Percentiles rank a stretch among this genome's conserved stretches.
Conservation (phyloP, 176 grass and related monocot species). For the Ensete glaucum region DNA sequence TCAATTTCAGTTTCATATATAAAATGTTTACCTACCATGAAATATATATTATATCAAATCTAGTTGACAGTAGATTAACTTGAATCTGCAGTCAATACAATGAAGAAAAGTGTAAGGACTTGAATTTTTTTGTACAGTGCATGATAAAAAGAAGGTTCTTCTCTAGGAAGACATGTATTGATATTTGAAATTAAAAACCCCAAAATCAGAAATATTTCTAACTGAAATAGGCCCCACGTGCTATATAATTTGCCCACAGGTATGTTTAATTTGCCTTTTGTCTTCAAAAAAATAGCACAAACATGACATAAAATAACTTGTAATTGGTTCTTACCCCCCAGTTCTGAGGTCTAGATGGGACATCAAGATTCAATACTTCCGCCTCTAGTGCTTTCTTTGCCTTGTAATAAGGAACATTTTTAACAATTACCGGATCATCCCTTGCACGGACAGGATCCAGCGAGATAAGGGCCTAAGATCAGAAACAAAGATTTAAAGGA, state of each 20-base stretch:
- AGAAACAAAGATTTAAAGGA: not conserved
- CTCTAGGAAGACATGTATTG: too few species aligned
- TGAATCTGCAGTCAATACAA: too few species aligned
- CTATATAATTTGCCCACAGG: not conserved
- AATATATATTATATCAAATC: too few species aligned
- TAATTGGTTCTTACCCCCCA: slow-evolving; percentile 25
- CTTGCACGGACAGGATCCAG: slow-evolving; percentile 33
- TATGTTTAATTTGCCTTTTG: not conserved
- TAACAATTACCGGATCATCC: slow-evolving; percentile 26
- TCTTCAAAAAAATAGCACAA: not conserved
- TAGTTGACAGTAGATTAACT: too few species aligned
- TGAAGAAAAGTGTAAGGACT: too few species aligned
- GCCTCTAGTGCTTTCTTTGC: slow-evolving; percentile 30
- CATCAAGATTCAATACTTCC: slow-evolving; percentile 37
- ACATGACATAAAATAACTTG: not conserved
- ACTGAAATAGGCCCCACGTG: too few species aligned
- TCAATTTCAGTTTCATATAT: too few species aligned
- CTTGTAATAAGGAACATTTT: slow-evolving; percentile 34
- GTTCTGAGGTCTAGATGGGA: slow-evolving; percentile 27
- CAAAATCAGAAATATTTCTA: too few species aligned
- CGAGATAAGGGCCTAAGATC: slow-evolving; percentile 20
- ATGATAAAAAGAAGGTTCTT: too few species aligned
- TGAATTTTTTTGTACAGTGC: too few species aligned
- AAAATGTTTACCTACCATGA: too few species aligned
- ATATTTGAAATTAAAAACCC: too few species aligned